These are phyloP conservation scores for Paecilomyces niveus DNA, from an alignment of 2,329 filamentous ascomycete species.

Conservation along the genomic window DNA sequence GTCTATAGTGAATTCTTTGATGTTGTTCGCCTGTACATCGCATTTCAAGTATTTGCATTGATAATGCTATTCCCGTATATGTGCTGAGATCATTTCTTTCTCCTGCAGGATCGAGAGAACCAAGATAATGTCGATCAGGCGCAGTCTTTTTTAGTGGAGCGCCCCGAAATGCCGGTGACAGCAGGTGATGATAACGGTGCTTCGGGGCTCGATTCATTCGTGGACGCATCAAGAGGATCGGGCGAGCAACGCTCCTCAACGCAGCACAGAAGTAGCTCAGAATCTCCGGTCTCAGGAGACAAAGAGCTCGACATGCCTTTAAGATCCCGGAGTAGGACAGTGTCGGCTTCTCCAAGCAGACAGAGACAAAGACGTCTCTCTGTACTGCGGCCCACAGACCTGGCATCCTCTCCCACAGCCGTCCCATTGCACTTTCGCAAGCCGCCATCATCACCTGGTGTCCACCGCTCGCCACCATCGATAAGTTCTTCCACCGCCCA, in stretches of 20 bases:
- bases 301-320: constrained; percentile 18
- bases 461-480: constrained; percentile 28
- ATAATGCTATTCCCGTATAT: constrained; percentile 17
- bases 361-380: constrained; percentile 24
- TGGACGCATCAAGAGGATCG: constrained; percentile 12
- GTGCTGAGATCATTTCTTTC: constrained; percentile 24
- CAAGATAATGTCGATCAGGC: constrained; percentile 31
- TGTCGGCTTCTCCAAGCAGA: constrained; percentile 7
- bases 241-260: constrained; percentile 14
- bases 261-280: constrained; percentile 25
- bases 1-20: constrained; percentile 22
- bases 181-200: constrained; percentile 34
- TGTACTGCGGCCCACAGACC: constrained; percentile 18
- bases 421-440: constrained; percentile 51
- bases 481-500: constrained; percentile 28
- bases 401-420: constrained; percentile 41
- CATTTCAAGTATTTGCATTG: constrained; percentile 11
- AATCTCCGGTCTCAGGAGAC: constrained; percentile 22
- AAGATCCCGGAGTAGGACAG: constrained; percentile 27
- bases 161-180: constrained; percentile 51
- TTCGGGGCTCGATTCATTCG: constrained; percentile 33
- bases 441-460: constrained; percentile 40
- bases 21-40: constrained; percentile 6
- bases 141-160: constrained; percentile 58
- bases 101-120: constrained; percentile 25